Evolutionary conservation across 345 rosid species (phyloP), one percentile per base, ranked within the genome.

Genomic region (Arabidopsis suecica): DNA sequence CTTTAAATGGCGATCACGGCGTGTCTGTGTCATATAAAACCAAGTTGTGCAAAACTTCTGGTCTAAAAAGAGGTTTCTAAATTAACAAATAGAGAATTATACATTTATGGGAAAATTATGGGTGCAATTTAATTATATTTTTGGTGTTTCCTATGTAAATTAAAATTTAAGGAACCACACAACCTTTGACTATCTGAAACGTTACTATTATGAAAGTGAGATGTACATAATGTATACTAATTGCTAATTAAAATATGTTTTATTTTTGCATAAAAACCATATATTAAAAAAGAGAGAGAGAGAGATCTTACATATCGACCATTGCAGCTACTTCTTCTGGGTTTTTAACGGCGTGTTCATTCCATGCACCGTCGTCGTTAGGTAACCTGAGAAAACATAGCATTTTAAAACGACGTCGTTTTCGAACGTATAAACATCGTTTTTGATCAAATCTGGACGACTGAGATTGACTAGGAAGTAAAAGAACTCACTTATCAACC

Each of bases 281-380:
- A 12, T 28, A 12, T 1, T 28, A 13, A 1, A 14, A 33, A 0
- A 33, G 1, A 28, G 40, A 37, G 2, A 20, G 28, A 49, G n/a
- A 30, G 23, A 60, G 50, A 75, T 78, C 93, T 88, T 71, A 93
- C 98, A 77, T 84, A 54, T 86, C 86, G 61, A 93, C 97, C 85
- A 84, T 74, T 4, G 92, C 80, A 68, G 88, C 93, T 20, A 91
- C 69, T 61, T 80, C 87, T 51, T 87, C 96, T 41, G 96, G 97
- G 83, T 89, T 76, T 23, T 88, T 85, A 20, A 86, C 84, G 0
- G 91, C 86, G 68, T 91, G 91, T 77, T 82, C 83, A 14, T 74
- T 78, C 96, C 89, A 77, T 40, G 71, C 75, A 49, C 75, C 81
- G 42, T 50, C 56, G 32, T 50, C 56, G 56, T 79, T 78, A 11